These are phyloP conservation scores for Ceratobasidium sp. DNA, from an alignment of 1,284 basidiomycete genomes.

Conservation along the genomic window DNA sequence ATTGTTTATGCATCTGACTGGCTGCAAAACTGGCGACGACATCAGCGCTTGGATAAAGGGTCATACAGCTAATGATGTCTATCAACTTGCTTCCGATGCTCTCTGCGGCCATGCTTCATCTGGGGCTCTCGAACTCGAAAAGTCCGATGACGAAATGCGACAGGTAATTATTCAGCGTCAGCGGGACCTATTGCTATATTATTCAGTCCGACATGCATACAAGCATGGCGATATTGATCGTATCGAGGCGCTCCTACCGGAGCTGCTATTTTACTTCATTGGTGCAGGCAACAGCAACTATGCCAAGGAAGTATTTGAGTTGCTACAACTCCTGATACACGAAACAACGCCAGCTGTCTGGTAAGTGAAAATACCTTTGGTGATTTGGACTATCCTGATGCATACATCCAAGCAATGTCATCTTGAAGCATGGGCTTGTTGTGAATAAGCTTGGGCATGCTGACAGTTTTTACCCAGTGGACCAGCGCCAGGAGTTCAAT, in stretches of 20 bases:
- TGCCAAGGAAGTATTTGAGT: background rate
- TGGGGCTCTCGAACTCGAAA: background rate
- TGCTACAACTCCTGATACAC: background rate
- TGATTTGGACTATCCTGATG: too few relatives aligned
- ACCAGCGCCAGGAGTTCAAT: conserved; percentile 16
- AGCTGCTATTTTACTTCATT: conserved; percentile 1
- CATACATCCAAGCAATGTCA: background rate
- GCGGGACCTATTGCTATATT: background rate
- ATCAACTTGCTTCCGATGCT: background rate
- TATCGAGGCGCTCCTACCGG: background rate
- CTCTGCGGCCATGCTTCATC: background rate
- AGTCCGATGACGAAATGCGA: background rate
- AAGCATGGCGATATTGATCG: conserved; percentile 7
- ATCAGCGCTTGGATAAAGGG: background rate
- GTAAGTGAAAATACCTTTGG: background rate
- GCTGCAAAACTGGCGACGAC: background rate
- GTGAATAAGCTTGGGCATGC: background rate
- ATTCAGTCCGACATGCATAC: background rate
- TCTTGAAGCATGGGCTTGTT: background rate
- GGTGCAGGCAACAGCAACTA: background rate
- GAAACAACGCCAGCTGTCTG: background rate
- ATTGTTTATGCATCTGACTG: background rate
- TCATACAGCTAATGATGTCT: background rate
- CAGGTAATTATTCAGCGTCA: background rate
- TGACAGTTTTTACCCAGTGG: background rate